Evolutionary conservation across 2,329 filamentous ascomycete species (phyloP), one percentile per base, ranked within the genome.

Genomic region (Curvularia verruculosa): DNA sequence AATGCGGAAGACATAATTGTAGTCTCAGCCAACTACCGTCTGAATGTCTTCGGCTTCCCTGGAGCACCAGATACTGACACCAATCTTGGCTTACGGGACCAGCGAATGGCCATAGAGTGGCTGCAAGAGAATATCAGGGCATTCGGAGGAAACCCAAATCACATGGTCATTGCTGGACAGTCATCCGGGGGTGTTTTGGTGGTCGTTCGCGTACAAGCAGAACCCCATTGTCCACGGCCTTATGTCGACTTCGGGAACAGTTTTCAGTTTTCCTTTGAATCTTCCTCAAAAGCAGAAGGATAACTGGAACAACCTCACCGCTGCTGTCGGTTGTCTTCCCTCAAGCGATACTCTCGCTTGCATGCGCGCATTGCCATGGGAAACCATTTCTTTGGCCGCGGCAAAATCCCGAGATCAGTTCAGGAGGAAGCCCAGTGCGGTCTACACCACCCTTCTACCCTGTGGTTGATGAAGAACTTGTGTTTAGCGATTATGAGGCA

Each of bases 181-280:
- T 34, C 31, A n/a, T 34, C 31, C 15, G 31, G 31, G 15, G 31
- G 31, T 34, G 31, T 34, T 34, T 34, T 34, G 31, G 31, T 34
- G 31, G 31, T 34, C 31, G 31, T 34, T 15, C 6, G 31, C 31
- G 13, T 34, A 34, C 31, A 4, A 34, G 31, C 31, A 34, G 13
- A 15, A 34, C 31, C 31, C 31, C 31, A 34, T 34, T 15, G 31
- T 34, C 13, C 31, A 34, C 9, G 31, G 31, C 12, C 31, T 34
- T 13, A 34, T 34, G 31, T 34, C 31, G 3, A 34, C 31, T 34
- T 34, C 31, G 12, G 31, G 31, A 57, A 80, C 31, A 12, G 31
- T n/a, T 6, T 34, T 34, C 31, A 34, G 31, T 9, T 34, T 34
- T 7, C 31, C 31, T n/a, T 34, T 34, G 31, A 34, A 34, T 13